Base-by-base conservation (phyloP, 176 grass and related monocot species). In the Musa beccarii region DNA sequence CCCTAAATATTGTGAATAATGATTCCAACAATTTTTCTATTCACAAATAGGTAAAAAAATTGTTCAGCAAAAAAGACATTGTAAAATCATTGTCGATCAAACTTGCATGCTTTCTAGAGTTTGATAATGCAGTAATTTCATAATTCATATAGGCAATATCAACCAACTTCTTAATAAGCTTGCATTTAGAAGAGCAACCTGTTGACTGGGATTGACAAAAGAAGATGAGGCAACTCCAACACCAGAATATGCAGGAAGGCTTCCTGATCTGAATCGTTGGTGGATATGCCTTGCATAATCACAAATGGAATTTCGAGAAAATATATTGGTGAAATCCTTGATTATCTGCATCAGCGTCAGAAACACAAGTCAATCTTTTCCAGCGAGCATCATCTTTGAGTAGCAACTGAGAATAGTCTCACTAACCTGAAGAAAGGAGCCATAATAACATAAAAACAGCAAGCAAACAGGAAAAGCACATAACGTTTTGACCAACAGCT, bases 391-490 rank as follows among this genome's bases (percentile, higher is more conserved):
- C 8, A 59, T 68, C 49, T 63, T 23, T 52, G 75, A 82, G 20
- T 20, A 63, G 11, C 83, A 23, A 63, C 51, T 23, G 16, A 80
- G 29, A 26, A 72, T 51, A n/a, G 10, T 11, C n/a, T 49, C 50
- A 71, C 77, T 80, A 85, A 97, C 90, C 89, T 88, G 88, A 80
- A 91, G 79, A 79, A 83, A 86, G 24, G 90, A 83, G 71, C 82
- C 77, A 66, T 93, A 93, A 80, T 98, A 93, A 81, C 86, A 87
- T 77, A 90, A 77, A 62, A 89, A 65, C 76, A 98, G 50, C 63
- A 93, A 23, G 68, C 75, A 87, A 71, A 89, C 73, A 14, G 94
- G 94, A 83, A 93, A 65, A 80, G 86, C 77, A 78, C 89, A 93
- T 71, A 98, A 76, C 73, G 91, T 63, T 26, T 86, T 85, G 66